Percentiles rank a stretch among this genome's conserved stretches.
phyloP scores from a whole-genome alignment of 192 early-diverging fungal genomes.

The Entomortierella chlamydospora region DNA sequence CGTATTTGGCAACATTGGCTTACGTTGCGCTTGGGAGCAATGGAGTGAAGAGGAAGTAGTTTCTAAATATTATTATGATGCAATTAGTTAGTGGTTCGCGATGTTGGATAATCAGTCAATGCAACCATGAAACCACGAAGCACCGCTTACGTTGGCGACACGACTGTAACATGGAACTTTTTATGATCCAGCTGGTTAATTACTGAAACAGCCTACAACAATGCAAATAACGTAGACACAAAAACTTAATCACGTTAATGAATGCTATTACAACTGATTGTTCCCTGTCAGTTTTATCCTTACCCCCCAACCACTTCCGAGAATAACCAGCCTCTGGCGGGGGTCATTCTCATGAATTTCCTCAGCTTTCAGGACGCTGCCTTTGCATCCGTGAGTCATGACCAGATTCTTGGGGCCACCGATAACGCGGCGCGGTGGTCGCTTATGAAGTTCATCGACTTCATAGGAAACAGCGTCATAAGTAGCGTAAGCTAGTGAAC shows the following conservation, averaged over 20 bases:
- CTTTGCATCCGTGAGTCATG: conserved; percentile 49
- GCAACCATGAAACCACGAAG: neutral
- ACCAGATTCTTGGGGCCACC: conserved; percentile 63
- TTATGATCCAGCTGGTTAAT: conserved; percentile 64
- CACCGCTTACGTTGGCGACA: conserved; percentile 55
- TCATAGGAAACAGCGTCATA: conserved; percentile 15
- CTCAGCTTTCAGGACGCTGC: conserved; percentile 54
- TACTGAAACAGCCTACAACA: conserved; percentile 54
- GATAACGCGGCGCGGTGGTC: conserved; percentile 22
- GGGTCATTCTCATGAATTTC: conserved; percentile 51
- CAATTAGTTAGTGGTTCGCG: neutral
- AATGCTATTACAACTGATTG: neutral
- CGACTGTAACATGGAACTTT: conserved; percentile 65
- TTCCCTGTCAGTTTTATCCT: conserved; percentile 1
- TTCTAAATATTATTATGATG: conserved; percentile 32
- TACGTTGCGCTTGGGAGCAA: conserved; percentile 63
- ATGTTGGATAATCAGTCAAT: neutral
- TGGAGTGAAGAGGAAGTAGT: conserved; percentile 69
- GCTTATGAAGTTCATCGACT: conserved; percentile 27
- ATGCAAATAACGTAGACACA: neutral
- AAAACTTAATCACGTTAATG: neutral
- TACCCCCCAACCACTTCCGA: conserved; percentile 69
- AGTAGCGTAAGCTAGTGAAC: conserved; percentile 7
- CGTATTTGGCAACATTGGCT: neutral
- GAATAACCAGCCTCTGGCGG: conserved; percentile 61